phyloP scores from a whole-genome alignment of 257 asterid genomes.

The Petunia secreta region DNA sequence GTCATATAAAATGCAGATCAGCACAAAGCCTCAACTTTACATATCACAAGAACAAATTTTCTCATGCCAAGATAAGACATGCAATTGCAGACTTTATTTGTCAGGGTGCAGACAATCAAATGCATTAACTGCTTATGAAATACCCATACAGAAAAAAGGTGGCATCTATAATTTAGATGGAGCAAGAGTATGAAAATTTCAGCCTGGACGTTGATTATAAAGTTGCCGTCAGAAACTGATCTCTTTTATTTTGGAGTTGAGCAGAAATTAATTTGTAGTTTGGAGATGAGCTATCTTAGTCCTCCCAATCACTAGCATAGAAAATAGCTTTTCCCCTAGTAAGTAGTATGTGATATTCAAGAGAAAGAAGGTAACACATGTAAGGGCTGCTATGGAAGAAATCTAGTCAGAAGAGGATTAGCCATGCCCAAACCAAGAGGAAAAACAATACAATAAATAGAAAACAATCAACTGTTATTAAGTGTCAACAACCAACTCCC shows the following conservation, averaged over 20 bases:
- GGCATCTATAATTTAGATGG: neutral
- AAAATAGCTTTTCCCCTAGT: neutral
- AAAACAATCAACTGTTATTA: neutral
- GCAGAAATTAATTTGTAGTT: no score
- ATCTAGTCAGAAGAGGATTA: neutral
- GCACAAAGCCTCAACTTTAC: constrained; percentile 12
- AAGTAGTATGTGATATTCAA: neutral
- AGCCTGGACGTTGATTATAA: neutral
- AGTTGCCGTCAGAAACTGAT: neutral
- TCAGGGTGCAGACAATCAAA: neutral
- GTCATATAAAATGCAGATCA: neutral
- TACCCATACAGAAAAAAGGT: neutral
- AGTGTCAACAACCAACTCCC: constrained; percentile 2
- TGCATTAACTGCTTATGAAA: neutral
- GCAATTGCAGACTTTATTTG: neutral
- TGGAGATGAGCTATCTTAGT: neutral
- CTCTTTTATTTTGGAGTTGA: no score
- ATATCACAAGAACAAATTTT: neutral
- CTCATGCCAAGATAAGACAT: neutral
- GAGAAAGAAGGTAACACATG: neutral
- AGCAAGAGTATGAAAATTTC: neutral
- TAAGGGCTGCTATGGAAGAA: neutral
- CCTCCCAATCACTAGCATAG: no score
- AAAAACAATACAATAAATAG: neutral
- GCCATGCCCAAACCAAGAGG: neutral